These are phyloP conservation scores for Penicillium roqueforti DNA, from an alignment of 495 filamentous ascomycete genomes.

Conservation along the genomic window DNA sequence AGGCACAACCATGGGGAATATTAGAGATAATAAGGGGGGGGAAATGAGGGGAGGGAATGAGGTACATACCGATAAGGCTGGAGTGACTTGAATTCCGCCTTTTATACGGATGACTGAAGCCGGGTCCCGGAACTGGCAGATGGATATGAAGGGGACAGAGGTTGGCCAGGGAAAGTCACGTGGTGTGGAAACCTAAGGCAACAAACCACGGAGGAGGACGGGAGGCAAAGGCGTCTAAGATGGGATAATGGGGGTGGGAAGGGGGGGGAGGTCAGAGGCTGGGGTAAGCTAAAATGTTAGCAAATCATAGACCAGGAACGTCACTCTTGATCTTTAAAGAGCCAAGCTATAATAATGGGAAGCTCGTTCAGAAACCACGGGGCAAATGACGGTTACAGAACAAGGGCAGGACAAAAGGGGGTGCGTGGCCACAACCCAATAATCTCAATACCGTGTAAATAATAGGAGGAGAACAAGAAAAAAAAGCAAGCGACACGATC, in stretches of 20 bases:
- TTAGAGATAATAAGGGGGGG: neutral
- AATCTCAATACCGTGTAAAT: neutral
- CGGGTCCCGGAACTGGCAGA: conserved; percentile 42
- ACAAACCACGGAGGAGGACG: conserved; percentile 12
- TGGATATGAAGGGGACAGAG: conserved; percentile 29
- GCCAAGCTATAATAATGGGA: conserved; percentile 17
- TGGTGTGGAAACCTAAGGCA: conserved; percentile 32
- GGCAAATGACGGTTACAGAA: conserved; percentile 21
- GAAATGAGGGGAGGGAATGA: conserved; percentile 12
- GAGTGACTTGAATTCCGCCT: conserved; percentile 45
- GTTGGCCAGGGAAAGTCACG: conserved; percentile 34
- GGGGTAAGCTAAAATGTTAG: conserved; percentile 18
- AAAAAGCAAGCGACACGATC: conserved; percentile 13
- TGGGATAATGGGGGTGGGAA: neutral
- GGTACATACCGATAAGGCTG: conserved; percentile 50
- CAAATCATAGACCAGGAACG: conserved; percentile 13
- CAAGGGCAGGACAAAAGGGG: conserved; percentile 14
- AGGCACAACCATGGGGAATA: neutral
- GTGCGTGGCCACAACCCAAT: conserved; percentile 40
- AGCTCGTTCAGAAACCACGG: conserved; percentile 17
- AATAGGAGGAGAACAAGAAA: conserved; percentile 2
- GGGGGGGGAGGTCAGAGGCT: conserved; percentile 6
- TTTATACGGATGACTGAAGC: conserved; percentile 40
- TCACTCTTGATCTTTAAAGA: conserved; percentile 15
- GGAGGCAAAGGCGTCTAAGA: neutral